These are phyloP conservation scores for Yamadazyma dendronema DNA, from an alignment of 1,139 yeast species.

Conservation along the genomic window DNA sequence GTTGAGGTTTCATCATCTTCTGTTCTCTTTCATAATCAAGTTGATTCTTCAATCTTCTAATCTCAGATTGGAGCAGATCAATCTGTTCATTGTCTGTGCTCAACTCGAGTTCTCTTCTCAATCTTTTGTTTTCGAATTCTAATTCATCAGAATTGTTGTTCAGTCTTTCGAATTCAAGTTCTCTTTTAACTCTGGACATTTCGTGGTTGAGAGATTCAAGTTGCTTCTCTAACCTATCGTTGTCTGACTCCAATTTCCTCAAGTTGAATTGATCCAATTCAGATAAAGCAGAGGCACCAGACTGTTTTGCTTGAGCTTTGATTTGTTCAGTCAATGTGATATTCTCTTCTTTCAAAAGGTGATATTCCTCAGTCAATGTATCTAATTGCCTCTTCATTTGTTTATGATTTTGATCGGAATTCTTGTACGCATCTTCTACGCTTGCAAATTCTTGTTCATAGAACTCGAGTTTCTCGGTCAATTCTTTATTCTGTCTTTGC, in stretches of 20 bases:
- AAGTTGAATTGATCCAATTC: slow-evolving; percentile 24
- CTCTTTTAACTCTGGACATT: slow-evolving; percentile 13
- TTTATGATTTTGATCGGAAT: slow-evolving; percentile 14
- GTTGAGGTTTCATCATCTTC: background rate
- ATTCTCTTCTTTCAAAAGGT: slow-evolving; percentile 21
- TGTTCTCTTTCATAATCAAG: slow-evolving; percentile 10
- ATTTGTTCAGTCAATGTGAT: slow-evolving; percentile 8
- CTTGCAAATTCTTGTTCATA: slow-evolving; percentile 28
- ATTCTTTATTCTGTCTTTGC: slow-evolving; percentile 19
- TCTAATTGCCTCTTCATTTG: slow-evolving; percentile 12
- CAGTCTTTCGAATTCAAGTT: slow-evolving; percentile 15
- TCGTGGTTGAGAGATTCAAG: slow-evolving; percentile 9
- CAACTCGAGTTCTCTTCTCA: slow-evolving; percentile 39
- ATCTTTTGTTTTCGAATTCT: slow-evolving; percentile 18
- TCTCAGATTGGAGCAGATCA: slow-evolving; percentile 15
- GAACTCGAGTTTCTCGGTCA: slow-evolving; percentile 23
- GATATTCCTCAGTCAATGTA: slow-evolving; percentile 11
- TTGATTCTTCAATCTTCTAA: slow-evolving; percentile 40
- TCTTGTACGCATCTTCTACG: slow-evolving; percentile 21
- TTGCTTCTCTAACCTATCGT: slow-evolving; percentile 10
- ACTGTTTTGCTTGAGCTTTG: slow-evolving; percentile 6
- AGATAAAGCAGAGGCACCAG: slow-evolving; percentile 16
- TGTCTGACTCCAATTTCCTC: slow-evolving; percentile 21
- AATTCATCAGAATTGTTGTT: slow-evolving; percentile 11
- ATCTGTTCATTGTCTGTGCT: slow-evolving; percentile 11